phyloP scores from a whole-genome alignment of 805 yeast genomes.

The Dipodascus albidus region DNA sequence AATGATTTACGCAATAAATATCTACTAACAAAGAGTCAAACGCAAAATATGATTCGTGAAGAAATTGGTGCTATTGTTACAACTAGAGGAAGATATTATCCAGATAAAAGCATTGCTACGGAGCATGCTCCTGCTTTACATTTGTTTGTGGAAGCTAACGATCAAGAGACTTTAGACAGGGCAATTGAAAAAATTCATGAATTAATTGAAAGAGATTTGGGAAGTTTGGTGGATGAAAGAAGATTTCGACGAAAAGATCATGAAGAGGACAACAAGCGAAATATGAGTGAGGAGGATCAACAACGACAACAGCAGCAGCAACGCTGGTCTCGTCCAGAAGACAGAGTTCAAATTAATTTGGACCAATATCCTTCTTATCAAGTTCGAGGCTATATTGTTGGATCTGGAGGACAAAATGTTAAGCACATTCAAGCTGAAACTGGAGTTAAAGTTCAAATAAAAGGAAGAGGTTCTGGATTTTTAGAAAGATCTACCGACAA shows the following conservation, averaged over 20 bases:
- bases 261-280: slow-evolving; percentile 5
- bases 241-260: slow-evolving; percentile 16
- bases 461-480: slow-evolving; percentile 27
- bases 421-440: slow-evolving; percentile 27
- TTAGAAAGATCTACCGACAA: slow-evolving; percentile 21
- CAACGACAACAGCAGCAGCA: slow-evolving; percentile 4
- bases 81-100: slow-evolving; percentile 26
- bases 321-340: slow-evolving; percentile 13
- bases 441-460: slow-evolving; percentile 24
- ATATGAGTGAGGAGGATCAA: slow-evolving; percentile 4
- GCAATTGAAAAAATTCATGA: slow-evolving; percentile 62
- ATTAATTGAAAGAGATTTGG: slow-evolving; percentile 20
- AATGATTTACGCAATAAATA: slow-evolving; percentile 27
- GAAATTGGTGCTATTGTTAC: slow-evolving; percentile 22
- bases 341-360: slow-evolving; percentile 12
- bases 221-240: slow-evolving; percentile 19
- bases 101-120: slow-evolving; percentile 24
- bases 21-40: slow-evolving; percentile 24
- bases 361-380: slow-evolving; percentile 18
- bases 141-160: slow-evolving; percentile 52
- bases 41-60: slow-evolving; percentile 20
- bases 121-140: slow-evolving; percentile 23
- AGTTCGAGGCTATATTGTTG: slow-evolving; percentile 25
- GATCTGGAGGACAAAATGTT: slow-evolving; percentile 25
- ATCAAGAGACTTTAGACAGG: slow-evolving; percentile 32